Evolutionary conservation across 78 protist species (phyloP).

Genomic region (Dictyostelium firmibasis): DNA sequence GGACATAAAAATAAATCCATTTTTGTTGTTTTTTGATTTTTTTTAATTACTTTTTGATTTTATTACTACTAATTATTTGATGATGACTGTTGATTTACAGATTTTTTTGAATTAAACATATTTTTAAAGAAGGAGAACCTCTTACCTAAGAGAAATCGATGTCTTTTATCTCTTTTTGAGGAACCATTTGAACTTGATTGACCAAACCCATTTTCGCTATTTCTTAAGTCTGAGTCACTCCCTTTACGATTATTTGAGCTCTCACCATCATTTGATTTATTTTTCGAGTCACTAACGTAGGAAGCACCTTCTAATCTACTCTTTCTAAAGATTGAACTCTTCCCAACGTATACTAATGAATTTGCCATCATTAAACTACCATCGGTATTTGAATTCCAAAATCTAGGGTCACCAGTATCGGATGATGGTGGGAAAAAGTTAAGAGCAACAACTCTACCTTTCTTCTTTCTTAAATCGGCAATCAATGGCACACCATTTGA

Average conservation of each 20-base stretch:
- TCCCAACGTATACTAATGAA: constrained; percentile 65
- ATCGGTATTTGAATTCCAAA: constrained; percentile 58
- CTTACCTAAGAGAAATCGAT: not conserved
- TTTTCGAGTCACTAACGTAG: not conserved
- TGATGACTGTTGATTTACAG: not conserved
- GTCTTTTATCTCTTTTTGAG: constrained; percentile 13
- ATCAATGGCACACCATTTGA: constrained; percentile 63
- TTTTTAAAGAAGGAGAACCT: not conserved
- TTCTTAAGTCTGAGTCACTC: not conserved
- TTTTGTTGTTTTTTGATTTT: not conserved
- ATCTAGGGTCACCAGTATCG: constrained; percentile 73
- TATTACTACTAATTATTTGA: not conserved
- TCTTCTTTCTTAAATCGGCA: constrained; percentile 30
- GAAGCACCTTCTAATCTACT: constrained; percentile 22
- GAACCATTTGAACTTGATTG: not conserved
- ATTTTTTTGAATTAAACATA: not conserved
- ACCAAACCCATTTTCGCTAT: not conserved
- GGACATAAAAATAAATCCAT: not conserved
- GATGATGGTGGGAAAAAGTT: constrained; percentile 77
- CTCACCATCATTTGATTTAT: not conserved
- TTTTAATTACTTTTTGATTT: not conserved
- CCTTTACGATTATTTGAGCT: not conserved
- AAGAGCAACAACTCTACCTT: constrained; percentile 58
- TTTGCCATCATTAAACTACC: constrained; percentile 51
- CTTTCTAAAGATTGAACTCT: constrained; percentile 17